A percentile compares a stretch with the other conserved stretches of the same genome.
Conservation (phyloP, 2,329 filamentous ascomycete species). For the Talaromyces atroroseus region DNA sequence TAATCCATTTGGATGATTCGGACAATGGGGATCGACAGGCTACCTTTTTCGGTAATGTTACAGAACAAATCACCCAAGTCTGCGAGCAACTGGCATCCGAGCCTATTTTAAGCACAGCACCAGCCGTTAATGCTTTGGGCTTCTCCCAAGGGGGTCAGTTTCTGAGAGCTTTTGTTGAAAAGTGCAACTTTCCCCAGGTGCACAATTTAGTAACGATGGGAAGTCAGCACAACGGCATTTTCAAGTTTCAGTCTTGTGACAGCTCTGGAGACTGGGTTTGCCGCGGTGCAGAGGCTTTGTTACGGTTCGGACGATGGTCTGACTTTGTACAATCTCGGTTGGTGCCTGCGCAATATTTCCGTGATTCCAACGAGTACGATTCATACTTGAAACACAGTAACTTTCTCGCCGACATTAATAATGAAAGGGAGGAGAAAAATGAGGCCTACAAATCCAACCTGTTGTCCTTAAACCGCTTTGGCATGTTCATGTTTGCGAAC, state of each 20-base stretch:
- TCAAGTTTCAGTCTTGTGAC: conserved; percentile 70
- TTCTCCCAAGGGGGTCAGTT: conserved; percentile 97
- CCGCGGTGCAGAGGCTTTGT: conserved; percentile 68
- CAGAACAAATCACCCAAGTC: conserved; percentile 67
- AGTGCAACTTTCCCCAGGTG: conserved; percentile 72
- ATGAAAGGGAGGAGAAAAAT: conserved; percentile 75
- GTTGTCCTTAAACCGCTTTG: conserved; percentile 65
- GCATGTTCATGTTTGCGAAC: conserved; percentile 83
- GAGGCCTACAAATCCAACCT: conserved; percentile 66
- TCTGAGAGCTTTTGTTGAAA: conserved; percentile 82
- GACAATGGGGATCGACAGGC: conserved; percentile 67
- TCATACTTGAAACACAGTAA: conserved; percentile 75
- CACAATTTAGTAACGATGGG: conserved; percentile 82
- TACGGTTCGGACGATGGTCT: conserved; percentile 77
- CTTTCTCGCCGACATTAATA: conserved; percentile 94
- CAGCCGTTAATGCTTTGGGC: conserved; percentile 82
- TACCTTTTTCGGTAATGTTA: conserved; percentile 88
- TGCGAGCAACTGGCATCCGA: conserved; percentile 72
- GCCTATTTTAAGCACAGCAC: conserved; percentile 73
- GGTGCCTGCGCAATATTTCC: conserved; percentile 93
- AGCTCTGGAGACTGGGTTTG: conserved; percentile 68
- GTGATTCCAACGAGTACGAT: conserved; percentile 62
- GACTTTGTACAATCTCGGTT: conserved; percentile 69
- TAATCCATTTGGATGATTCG: conserved; percentile 65
- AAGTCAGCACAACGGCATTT: conserved; percentile 87